Base-by-base conservation (phyloP, 129 eudicot genomes). In the Pseudognaphalium luteoalbum region DNA sequence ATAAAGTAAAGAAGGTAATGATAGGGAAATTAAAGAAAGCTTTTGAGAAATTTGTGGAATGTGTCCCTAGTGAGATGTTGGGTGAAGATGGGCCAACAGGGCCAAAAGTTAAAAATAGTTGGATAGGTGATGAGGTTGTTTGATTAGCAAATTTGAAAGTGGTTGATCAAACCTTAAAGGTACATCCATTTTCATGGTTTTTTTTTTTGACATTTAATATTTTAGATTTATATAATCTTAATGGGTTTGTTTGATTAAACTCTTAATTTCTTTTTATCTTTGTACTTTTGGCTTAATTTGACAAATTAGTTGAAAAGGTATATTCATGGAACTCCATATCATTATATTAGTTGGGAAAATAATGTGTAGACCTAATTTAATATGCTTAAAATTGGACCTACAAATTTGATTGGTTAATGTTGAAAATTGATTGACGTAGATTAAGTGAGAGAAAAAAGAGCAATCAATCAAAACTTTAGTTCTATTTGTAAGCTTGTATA, bases 41-140 rank as follows among this genome's bases (percentile, higher is more conserved):
- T 15, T 82, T 88, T 62, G 83, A 75, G 78, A 79, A 64, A 37
- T 30, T 83, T 71, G 80, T 88, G 61, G 85, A 52, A 60, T 68
- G 83, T 76, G 30, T 91, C 9, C 97, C 97, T 8, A 76, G 66
- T 29, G 97, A 88, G 70, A 83, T 86, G 71, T 73, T 88, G 75
- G 97, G 93, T 56, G 93, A 91, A 75, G 91, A 91, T 75, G 97
- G 97, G 30, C 97, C 97, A 16, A 84, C 86, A 50, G 97, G 97
- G 3, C 93, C 97, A 20, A 91, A 91, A 70, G 85, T 70, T 33
- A 91, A 91, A 60, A 80, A 12, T 12, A 88, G 74, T 79, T 91
- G 97, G 97, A 67, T 65, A 83, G 93, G 93, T 34, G 72, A 81
- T 76, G 85, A 81, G 74, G 57, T 34, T 21, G 74, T 64, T 57